phyloP scores from a whole-genome alignment of 768 basidiomycete genomes.

The Suillus discolor region DNA sequence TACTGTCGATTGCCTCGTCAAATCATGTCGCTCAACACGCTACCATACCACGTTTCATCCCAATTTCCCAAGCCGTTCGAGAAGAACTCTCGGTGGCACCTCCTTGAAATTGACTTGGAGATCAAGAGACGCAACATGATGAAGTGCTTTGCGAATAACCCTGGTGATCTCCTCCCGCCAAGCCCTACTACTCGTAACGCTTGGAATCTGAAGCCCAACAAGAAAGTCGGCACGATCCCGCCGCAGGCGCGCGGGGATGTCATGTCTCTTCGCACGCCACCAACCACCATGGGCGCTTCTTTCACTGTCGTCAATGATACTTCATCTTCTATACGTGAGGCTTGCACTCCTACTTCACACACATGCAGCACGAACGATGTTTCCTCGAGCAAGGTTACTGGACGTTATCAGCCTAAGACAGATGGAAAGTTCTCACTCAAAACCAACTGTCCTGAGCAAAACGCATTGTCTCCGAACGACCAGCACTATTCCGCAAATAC shows the following conservation, averaged over 20 bases:
- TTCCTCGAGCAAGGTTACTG: neutral
- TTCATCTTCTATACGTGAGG: constrained; percentile 6
- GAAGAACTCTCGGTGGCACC: constrained; percentile 13
- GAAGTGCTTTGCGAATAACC: constrained; percentile 16
- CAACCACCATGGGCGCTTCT: constrained; percentile 16
- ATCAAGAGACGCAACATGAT: constrained; percentile 20
- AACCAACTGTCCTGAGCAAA: constrained; percentile 1
- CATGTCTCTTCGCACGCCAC: constrained; percentile 18
- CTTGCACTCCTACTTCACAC: constrained; percentile 4
- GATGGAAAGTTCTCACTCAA: neutral
- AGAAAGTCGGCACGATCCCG: constrained; percentile 13
- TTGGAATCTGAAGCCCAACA: constrained; percentile 31
- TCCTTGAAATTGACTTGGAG: constrained; percentile 18
- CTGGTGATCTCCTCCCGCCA: constrained; percentile 21
- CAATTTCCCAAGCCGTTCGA: constrained; percentile 17
- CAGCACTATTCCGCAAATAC: constrained; percentile 11
- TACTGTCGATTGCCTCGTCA: neutral
- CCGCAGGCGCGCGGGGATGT: constrained; percentile 3
- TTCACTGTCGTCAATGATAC: constrained; percentile 11
- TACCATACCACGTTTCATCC: constrained; percentile 3
- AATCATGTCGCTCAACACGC: constrained; percentile 11
- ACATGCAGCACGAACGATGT: neutral
- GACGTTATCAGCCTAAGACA: neutral
- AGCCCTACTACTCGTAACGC: constrained; percentile 17
- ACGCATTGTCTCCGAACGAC: neutral